Percentiles rank a stretch among this genome's conserved stretches.
Conservation (phyloP, 768 basidiomycete genomes). For the Boletellus emodensis region DNA sequence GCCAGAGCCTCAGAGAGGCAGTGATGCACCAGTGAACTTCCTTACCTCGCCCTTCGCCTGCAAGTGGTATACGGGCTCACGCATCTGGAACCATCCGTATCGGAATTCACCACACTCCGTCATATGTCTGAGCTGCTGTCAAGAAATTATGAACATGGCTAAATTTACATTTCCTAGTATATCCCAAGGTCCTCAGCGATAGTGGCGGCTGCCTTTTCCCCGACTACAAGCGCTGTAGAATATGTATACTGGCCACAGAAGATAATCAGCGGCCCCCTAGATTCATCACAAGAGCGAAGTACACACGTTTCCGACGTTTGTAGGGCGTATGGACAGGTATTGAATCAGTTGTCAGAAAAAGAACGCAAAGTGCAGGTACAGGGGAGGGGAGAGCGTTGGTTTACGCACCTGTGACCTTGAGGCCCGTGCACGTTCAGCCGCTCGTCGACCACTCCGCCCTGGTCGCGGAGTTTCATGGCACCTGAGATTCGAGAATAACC, state of each 20-base stretch:
- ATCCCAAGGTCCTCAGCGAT: background rate
- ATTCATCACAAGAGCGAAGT: background rate
- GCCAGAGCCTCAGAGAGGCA: no score
- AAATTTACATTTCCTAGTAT: no score
- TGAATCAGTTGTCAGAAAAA: background rate
- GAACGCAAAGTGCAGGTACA: background rate
- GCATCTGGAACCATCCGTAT: no score
- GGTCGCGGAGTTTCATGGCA: conserved; percentile 59
- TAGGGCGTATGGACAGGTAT: conserved; percentile 36
- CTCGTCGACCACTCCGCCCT: conserved; percentile 61
- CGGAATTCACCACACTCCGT: no score
- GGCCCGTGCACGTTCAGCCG: conserved; percentile 60
- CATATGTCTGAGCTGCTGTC: no score
- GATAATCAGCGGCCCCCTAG: background rate
- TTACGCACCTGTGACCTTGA: conserved; percentile 57
- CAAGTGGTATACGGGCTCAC: no score
- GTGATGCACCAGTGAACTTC: no score
- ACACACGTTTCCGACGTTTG: conserved; percentile 23
- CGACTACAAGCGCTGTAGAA: background rate
- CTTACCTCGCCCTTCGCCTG: no score
- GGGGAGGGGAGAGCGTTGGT: background rate
- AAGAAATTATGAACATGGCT: no score
- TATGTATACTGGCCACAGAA: background rate
- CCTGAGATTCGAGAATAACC: conserved; percentile 36
- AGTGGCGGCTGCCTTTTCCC: background rate